phyloP scores from a whole-genome alignment of 371 early-diverging fungal genomes.

The Syncephalastrum contaminatum region DNA sequence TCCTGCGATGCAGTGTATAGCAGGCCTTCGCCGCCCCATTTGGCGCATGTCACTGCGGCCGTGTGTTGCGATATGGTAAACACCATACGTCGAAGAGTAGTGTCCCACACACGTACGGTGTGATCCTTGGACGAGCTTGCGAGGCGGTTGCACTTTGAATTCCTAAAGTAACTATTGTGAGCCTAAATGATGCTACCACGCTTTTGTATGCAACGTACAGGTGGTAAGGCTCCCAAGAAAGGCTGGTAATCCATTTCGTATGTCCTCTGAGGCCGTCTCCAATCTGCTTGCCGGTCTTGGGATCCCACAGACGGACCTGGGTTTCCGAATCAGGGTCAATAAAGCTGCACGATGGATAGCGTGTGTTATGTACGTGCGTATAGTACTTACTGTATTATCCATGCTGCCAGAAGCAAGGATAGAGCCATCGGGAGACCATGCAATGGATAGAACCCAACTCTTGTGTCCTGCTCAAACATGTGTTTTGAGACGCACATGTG shows the following conservation, averaged over 20 bases:
- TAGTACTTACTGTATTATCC: slow-evolving; percentile 80
- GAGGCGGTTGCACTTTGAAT: slow-evolving; percentile 74
- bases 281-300: slow-evolving; percentile 77
- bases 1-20: slow-evolving; percentile 92
- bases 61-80: slow-evolving; percentile 89
- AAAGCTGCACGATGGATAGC: too few species aligned
- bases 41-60: slow-evolving; percentile 86
- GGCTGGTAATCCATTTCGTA: slow-evolving; percentile 82
- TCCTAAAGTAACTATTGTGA: slow-evolving; percentile 25
- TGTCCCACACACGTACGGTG: slow-evolving; percentile 97
- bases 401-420: slow-evolving; percentile 90
- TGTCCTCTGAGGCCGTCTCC: slow-evolving; percentile 86
- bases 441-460: slow-evolving; percentile 92
- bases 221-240: slow-evolving; percentile 95
- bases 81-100: slow-evolving; percentile 68
- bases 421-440: slow-evolving; percentile 91
- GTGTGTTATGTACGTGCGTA: too few species aligned
- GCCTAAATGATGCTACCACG: too few species aligned
- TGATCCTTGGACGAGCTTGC: slow-evolving; percentile 95
- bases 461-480: slow-evolving; percentile 67
- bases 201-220: slow-evolving; percentile 37
- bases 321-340: background rate
- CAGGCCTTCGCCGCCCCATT: slow-evolving; percentile 95
- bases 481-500: too few species aligned
- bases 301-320: slow-evolving; percentile 80